A percentile compares a stretch with the other conserved stretches of the same genome.
phyloP scores from a whole-genome alignment of 345 rosid genomes.

The Camelina hispida region DNA sequence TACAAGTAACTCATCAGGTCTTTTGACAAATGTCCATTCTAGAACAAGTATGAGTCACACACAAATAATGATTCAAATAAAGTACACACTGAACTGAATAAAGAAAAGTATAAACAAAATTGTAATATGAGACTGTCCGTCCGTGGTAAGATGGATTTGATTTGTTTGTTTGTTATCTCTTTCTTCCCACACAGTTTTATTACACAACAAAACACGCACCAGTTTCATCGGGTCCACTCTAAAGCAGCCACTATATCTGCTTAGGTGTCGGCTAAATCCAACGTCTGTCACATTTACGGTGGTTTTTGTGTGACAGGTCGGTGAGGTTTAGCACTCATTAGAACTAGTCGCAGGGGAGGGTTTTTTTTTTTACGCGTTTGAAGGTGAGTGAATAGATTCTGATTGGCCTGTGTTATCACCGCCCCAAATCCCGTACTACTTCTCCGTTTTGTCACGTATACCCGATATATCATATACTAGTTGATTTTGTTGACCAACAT shows the following conservation, averaged over 20 bases:
- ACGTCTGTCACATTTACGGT: slow-evolving; percentile 9
- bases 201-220: too few relatives aligned
- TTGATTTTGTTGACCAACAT: slow-evolving; percentile 41
- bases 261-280: slow-evolving; percentile 37
- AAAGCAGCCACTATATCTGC: slow-evolving; percentile 36
- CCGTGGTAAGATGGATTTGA: too few relatives aligned
- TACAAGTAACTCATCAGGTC: neutral
- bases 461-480: neutral
- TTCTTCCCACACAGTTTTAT: too few relatives aligned
- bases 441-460: slow-evolving; percentile 43
- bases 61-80: neutral
- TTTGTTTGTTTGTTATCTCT: too few relatives aligned
- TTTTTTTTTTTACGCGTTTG: slow-evolving; percentile 38
- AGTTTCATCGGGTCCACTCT: slow-evolving; percentile 26
- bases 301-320: slow-evolving; percentile 11
- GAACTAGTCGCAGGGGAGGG: slow-evolving; percentile 20
- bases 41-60: neutral
- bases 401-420: slow-evolving; percentile 33
- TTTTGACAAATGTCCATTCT: neutral
- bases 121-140: too few relatives aligned
- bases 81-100: too few relatives aligned
- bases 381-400: slow-evolving; percentile 15
- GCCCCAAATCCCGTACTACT: slow-evolving; percentile 34
- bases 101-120: too few relatives aligned
- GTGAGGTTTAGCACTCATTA: slow-evolving; percentile 27